A percentile compares a stretch with the other conserved stretches of the same genome.
Conservation (phyloP, 352 stramenopile genomes). For the Thalassiosira pacifica region DNA sequence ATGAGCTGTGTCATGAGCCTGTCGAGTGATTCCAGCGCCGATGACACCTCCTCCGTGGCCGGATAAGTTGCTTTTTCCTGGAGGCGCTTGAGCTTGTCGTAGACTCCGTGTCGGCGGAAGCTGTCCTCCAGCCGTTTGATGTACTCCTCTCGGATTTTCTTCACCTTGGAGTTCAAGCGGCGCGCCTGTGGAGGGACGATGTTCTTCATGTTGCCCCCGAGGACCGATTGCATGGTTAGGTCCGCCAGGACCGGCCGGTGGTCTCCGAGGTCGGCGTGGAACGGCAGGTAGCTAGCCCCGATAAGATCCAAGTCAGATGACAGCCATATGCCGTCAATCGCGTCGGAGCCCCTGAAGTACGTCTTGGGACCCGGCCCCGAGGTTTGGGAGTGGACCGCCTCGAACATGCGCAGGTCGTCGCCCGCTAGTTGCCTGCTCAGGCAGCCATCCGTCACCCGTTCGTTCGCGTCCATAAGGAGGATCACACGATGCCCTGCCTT, state of each 20-base stretch:
- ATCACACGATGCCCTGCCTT: too few relatives aligned
- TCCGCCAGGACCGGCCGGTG: neutral
- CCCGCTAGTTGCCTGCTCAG: neutral
- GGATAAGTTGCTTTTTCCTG: neutral
- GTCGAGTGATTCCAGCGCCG: neutral
- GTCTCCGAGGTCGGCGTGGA: too few relatives aligned
- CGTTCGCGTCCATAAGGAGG: too few relatives aligned
- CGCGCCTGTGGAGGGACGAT: neutral
- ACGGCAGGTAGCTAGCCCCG: neutral
- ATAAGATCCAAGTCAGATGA: neutral
- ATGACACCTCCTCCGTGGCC: constrained; percentile 4
- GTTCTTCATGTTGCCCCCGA: neutral
- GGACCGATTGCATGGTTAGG: neutral
- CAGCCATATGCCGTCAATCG: constrained; percentile 29
- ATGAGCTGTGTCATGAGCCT: neutral
- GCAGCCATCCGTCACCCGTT: neutral
- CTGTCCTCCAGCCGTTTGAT: neutral
- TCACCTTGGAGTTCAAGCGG: neutral
- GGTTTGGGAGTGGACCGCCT: neutral
- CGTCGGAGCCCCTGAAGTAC: neutral
- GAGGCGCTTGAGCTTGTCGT: neutral
- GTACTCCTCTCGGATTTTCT: neutral
- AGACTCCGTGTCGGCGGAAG: neutral
- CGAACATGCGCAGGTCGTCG: neutral
- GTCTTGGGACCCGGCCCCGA: neutral